A percentile compares a stretch with the other conserved stretches of the same genome.
These are phyloP conservation scores for Alternaria longipes DNA, from an alignment of 2,329 filamentous ascomycete genomes.

Conservation along the genomic window DNA sequence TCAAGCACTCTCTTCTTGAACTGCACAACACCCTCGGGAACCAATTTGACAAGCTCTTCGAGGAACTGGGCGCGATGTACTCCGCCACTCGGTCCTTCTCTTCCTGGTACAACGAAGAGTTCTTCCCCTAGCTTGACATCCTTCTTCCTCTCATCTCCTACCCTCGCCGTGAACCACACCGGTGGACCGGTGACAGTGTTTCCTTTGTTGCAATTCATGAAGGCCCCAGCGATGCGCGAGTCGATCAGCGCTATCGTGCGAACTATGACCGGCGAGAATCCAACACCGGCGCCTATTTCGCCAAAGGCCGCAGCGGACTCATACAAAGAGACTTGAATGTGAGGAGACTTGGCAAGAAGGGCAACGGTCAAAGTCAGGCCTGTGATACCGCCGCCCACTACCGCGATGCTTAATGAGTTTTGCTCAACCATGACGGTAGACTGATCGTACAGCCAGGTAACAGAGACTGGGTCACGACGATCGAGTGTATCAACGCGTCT, in stretches of 20 bases:
- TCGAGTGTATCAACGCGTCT: too few relatives aligned
- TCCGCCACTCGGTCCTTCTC: slow-evolving; percentile 41
- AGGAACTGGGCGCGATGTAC: slow-evolving; percentile 61
- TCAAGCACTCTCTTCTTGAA: slow-evolving; percentile 53
- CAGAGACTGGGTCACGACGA: too few relatives aligned
- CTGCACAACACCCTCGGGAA: slow-evolving; percentile 54
- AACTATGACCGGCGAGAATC: slow-evolving; percentile 51
- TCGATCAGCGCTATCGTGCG: slow-evolving; percentile 56
- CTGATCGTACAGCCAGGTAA: too few relatives aligned
- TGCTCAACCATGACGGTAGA: too few relatives aligned
- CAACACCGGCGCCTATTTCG: slow-evolving; percentile 67
- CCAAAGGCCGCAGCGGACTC: slow-evolving; percentile 64
- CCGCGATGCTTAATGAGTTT: too few relatives aligned
- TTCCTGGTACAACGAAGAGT: slow-evolving; percentile 35
- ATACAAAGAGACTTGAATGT: slow-evolving; percentile 61
- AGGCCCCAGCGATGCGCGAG: slow-evolving; percentile 37
- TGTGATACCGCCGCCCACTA: slow-evolving; percentile 68
- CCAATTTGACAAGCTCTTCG: slow-evolving; percentile 58
- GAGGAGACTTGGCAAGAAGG: slow-evolving; percentile 53
- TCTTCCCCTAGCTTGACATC: slow-evolving; percentile 30
- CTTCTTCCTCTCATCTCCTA: slow-evolving; percentile 35
- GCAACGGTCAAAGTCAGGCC: slow-evolving; percentile 63
- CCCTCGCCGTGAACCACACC: slow-evolving; percentile 34
- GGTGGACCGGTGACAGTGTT: slow-evolving; percentile 25
- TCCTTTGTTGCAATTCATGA: slow-evolving; percentile 14